Evolutionary conservation across 331 rosid species (phyloP), one percentile per base, ranked within the genome.

Genomic region (Arachis monticola): DNA sequence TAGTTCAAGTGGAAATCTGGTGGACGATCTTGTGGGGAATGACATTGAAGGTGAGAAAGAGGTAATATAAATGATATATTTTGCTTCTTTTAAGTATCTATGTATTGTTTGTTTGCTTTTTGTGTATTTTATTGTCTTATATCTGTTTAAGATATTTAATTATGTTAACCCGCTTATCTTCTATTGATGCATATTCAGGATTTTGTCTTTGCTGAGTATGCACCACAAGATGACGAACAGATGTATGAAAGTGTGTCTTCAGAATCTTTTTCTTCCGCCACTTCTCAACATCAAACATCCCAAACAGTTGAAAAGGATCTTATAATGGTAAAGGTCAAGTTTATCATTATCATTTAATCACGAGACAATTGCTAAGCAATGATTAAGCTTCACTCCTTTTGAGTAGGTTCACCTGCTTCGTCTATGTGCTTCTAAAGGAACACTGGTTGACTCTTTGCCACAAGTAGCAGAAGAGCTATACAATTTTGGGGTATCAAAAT

Each of bases 391-490:
- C 76, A 27, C 64, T 79, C 69, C 63, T 75, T 82, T 76, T 52
- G 59, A 69, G 71, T 77, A 94, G 99, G 95, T 90, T 84, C 97
- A 91, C 83, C 78, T 94, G 79, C 93, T 91, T 76, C 97, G 87
- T 65, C 92, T 91, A 77, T 91, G 95, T 82, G 81, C 89, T 55
- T 83, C 92, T 52, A 85, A 88, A 70, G 93, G 92, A 74, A 88
- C 86, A 62, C 79, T 87, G 73, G 64, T 81, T 70, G 89, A 88
- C 73, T 80, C 86, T 70, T 82, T 92, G 83, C 95, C 91, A 41
- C 90, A 88, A 86, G 76, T 91, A 77, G 86, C 90, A 41, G 63
- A 87, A 41, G 99, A 91, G 80, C 81, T 94, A 78, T 79, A 79
- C 80, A 87, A 88, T 67, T 69, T 87, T 72, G 96, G 98, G 88